Percentiles rank a stretch among this genome's conserved stretches.
phyloP scores from a whole-genome alignment of 2,329 filamentous ascomycete species.

The Sordariomycetes sp. region DNA sequence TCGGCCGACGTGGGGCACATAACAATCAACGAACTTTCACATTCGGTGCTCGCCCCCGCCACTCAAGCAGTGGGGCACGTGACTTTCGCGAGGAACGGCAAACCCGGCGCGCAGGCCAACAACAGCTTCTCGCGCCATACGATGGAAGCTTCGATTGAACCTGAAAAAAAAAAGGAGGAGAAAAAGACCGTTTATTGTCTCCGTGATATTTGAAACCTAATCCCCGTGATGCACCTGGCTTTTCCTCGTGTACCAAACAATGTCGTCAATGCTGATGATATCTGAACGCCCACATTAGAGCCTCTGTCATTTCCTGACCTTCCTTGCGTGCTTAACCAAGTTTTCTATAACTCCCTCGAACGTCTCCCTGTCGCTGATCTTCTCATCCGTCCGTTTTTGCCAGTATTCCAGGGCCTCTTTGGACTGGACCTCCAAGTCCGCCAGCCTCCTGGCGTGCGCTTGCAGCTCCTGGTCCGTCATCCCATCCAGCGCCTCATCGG shows the following conservation, averaged over 20 bases:
- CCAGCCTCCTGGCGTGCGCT: constrained; percentile 58
- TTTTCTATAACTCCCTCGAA: constrained; percentile 98
- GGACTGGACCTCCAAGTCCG: constrained; percentile 59
- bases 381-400: constrained; percentile 76
- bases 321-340: constrained; percentile 80
- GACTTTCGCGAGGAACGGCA: not conserved
- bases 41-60: not conserved
- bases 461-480: constrained; percentile 70
- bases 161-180: not conserved
- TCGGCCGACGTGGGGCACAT: constrained; percentile 4
- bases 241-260: not conserved
- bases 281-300: not conserved
- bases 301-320: constrained; percentile 58
- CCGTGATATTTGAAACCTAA: not conserved
- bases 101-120: not conserved
- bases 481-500: constrained; percentile 69
- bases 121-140: not conserved
- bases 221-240: not conserved
- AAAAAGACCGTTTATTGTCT: not conserved
- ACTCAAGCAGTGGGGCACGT: not conserved
- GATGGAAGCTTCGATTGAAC: not conserved
- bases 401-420: constrained; percentile 78
- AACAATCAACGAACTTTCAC: not conserved
- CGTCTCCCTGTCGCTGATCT: constrained; percentile 81
- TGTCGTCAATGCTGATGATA: not conserved